phyloP scores from a whole-genome alignment of 1,139 yeast species.

The Diutina pseudorugosa region DNA sequence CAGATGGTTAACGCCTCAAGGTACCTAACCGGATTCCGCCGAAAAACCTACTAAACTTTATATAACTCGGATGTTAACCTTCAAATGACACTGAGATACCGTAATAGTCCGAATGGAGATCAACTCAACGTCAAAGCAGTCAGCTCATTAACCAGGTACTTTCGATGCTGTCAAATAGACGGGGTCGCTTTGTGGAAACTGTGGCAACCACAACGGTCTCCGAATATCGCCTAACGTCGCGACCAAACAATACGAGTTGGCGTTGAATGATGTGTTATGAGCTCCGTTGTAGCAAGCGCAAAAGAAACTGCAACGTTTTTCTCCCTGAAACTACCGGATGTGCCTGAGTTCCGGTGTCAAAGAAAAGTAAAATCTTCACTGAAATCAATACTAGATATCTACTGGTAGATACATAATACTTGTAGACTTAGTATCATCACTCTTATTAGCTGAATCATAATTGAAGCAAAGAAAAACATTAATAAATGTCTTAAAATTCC shows the following conservation, averaged over 20 bases:
- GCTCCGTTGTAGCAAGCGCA: neutral
- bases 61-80: too few relatives aligned
- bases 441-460: too few relatives aligned
- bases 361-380: too few relatives aligned
- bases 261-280: neutral
- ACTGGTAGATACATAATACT: too few relatives aligned
- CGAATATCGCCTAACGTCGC: neutral
- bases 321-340: neutral
- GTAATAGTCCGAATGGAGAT: neutral
- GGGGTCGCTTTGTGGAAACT: neutral
- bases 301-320: neutral
- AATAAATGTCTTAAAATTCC: too few relatives aligned
- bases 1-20: neutral
- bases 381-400: too few relatives aligned
- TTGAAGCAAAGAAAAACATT: too few relatives aligned
- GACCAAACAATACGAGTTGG: neutral
- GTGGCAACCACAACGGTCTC: neutral
- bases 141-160: neutral
- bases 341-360: neutral
- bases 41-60: neutral
- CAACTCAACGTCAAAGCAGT: neutral
- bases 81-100: too few relatives aligned
- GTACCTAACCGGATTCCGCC: neutral
- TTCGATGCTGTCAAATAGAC: neutral
- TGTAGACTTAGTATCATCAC: too few relatives aligned